Conservation (phyloP, 2,329 filamentous ascomycete genomes). For the Grosmannia penicillata region DNA sequence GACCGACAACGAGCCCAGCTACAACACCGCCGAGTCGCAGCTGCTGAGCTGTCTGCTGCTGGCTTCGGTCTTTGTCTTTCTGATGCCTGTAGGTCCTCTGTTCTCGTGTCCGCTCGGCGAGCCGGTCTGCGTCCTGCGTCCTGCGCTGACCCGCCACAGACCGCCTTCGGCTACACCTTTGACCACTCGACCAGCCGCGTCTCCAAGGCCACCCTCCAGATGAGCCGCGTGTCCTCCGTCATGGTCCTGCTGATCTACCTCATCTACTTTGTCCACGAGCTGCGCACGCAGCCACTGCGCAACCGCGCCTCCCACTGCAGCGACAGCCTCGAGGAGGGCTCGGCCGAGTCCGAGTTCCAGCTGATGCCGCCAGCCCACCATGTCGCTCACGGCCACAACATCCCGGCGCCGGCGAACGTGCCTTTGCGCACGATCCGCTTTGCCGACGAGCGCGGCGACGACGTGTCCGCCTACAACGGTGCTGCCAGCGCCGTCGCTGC, state of each 20-base stretch:
- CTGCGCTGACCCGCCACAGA: background rate
- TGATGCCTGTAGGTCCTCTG: slow-evolving; percentile 4
- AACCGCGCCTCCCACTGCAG: slow-evolving; percentile 40
- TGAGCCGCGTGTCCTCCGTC: slow-evolving; percentile 19
- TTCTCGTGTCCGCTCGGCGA: too few species aligned
- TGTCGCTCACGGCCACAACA: background rate
- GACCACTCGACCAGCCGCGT: slow-evolving; percentile 2
- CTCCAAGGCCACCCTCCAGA: slow-evolving; percentile 11
- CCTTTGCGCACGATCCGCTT: slow-evolving; percentile 4
- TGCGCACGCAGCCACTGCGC: slow-evolving; percentile 80
- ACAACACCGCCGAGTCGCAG: slow-evolving; percentile 54
- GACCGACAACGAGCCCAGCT: slow-evolving; percentile 51
- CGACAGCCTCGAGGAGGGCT: background rate
- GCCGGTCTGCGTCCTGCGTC: too few species aligned
- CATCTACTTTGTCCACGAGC: slow-evolving; percentile 74
- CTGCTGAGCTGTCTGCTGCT: slow-evolving; percentile 8
- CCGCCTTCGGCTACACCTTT: slow-evolving; percentile 6
- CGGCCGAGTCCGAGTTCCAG: background rate
- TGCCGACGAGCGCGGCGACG: slow-evolving; percentile 1
- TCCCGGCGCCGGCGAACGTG: background rate
- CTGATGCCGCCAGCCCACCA: background rate
- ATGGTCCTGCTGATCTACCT: slow-evolving; percentile 68
- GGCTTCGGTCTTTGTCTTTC: slow-evolving; percentile 50
- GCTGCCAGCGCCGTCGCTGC: background rate
- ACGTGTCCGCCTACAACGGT: background rate